A percentile compares a stretch with the other conserved stretches of the same genome.
Conservation (phyloP, 1,139 yeast genomes). For the Blastobotrys serpentis region DNA sequence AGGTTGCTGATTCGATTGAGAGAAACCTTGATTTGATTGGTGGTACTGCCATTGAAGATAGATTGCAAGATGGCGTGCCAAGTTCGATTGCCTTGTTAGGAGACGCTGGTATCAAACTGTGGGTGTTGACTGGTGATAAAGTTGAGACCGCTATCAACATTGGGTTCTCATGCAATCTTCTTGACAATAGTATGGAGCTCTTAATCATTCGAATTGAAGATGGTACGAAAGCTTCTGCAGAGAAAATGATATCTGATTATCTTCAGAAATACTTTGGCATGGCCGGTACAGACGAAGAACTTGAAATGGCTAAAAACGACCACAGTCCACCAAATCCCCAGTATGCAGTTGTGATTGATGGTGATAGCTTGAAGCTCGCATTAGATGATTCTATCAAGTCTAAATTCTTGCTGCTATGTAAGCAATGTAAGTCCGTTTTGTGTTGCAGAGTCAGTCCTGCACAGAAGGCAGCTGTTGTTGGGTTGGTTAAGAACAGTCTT, state of each 20-base stretch:
- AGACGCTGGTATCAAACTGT: conserved; percentile 85
- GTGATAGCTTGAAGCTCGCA: conserved; percentile 78
- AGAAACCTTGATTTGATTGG: conserved; percentile 69
- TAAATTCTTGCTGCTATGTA: conserved; percentile 80
- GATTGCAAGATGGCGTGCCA: conserved; percentile 92
- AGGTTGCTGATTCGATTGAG: conserved; percentile 76
- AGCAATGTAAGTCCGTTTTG: conserved; percentile 89
- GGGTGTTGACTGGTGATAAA: conserved; percentile 97
- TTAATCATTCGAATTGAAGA: conserved; percentile 55
- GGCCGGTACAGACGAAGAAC: conserved; percentile 58
- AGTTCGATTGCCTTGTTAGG: conserved; percentile 80
- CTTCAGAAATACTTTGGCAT: conserved; percentile 59
- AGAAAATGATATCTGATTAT: conserved; percentile 55
- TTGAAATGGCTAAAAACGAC: conserved; percentile 59
- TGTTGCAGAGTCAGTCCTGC: conserved; percentile 99
- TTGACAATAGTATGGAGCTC: conserved; percentile 81
- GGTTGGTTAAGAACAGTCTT: conserved; percentile 76
- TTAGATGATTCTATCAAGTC: conserved; percentile 51
- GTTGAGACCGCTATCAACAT: conserved; percentile 96
- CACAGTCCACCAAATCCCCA: conserved; percentile 77
- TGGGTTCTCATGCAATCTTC: conserved; percentile 89
- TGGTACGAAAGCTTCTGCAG: conserved; percentile 45
- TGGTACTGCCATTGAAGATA: conserved; percentile 95
- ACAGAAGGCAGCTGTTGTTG: conserved; percentile 93
- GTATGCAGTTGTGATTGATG: conserved; percentile 86